Evolutionary conservation across 495 filamentous ascomycete species (phyloP), one percentile per base, ranked within the genome.

Genomic region (Penicillium riverlandense): DNA sequence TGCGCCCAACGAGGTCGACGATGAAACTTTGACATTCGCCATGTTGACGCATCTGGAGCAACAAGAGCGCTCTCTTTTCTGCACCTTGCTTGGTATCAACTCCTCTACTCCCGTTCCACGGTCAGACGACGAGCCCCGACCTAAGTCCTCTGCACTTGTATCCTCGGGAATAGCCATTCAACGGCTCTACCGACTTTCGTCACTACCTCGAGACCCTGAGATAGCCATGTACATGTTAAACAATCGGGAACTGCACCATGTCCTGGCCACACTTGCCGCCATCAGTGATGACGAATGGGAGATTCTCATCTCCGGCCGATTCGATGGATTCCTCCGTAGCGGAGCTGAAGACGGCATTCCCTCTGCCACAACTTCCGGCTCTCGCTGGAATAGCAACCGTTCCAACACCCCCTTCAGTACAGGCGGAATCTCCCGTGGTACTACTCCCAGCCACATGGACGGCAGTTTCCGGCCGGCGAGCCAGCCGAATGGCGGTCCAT

Each of bases 241-340:
- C 47, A 83, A 97, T 60, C 84, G 83, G 0, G 66, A 72, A 22
- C 72, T 94, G 33, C 94, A 97, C 59, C 82, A 88, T 53, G 80
- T 95, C 9, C 79, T 99, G 15, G 79, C 84, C 27, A 96, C 92
- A 1, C 79, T 99, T 28, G 82, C 88, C 12, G 83, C 84, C 33
- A 89, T 99, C 55, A 89, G 79, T 51, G 75, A 83, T 27, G 81
- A 80, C 11, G 94, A 99, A 59, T 96, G 95, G 90, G 94, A 99
- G 33, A 90, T 99, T 35, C 77, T 99, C 29, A 87, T 84, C 27
- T 96, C 91, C 0, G 94, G 94, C 22, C 88, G 91, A 32, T 97
- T 99, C 56, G 92, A 98, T 58, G 91, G 91, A 5, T 97, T 98
- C 68, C 78, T 98, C 13, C 92, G 90, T 79, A 90, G 86, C 35